A percentile compares a stretch with the other conserved stretches of the same genome.
phyloP scores from a whole-genome alignment of 768 basidiomycete genomes.

The Coprinopsis cinerea region DNA sequence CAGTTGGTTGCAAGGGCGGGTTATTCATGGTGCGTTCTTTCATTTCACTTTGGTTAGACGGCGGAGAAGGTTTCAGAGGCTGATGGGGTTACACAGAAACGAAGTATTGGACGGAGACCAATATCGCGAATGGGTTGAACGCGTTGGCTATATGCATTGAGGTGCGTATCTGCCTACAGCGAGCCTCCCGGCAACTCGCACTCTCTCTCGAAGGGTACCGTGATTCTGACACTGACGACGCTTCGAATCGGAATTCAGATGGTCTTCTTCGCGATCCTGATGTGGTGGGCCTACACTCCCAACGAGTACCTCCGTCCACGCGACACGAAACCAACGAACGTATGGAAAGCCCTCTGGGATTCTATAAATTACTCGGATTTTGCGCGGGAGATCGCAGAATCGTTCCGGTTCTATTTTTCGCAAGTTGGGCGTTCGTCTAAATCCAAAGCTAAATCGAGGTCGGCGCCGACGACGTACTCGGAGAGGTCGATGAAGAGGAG shows the following conservation, averaged over 20 bases:
- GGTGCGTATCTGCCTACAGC: conserved; percentile 32
- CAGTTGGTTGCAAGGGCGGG: conserved; percentile 53
- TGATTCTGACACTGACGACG: background rate
- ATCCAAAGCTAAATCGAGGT: no score
- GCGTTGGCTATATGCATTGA: conserved; percentile 82
- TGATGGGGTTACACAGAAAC: conserved; percentile 40
- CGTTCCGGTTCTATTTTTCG: conserved; percentile 56
- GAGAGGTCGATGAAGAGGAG: no score
- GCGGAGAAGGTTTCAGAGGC: background rate
- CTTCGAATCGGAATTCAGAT: conserved; percentile 64
- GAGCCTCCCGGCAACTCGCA: background rate
- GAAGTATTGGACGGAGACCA: conserved; percentile 75
- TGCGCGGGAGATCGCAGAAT: conserved; percentile 52
- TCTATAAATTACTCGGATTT: conserved; percentile 56
- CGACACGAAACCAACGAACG: conserved; percentile 40
- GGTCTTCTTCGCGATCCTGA: conserved; percentile 71
- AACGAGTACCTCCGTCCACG: conserved; percentile 54
- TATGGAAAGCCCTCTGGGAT: conserved; percentile 72
- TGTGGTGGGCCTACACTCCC: conserved; percentile 80
- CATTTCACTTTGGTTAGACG: background rate
- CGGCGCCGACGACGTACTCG: no score
- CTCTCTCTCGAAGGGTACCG: no score
- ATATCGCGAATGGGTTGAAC: conserved; percentile 79
- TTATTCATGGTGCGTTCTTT: conserved; percentile 53
- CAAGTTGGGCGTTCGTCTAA: conserved; percentile 25